A percentile compares a stretch with the other conserved stretches of the same genome.
Evolutionary conservation across 2,329 filamentous ascomycete genomes (phyloP).

Genomic region (Colletotrichum shisoi): DNA sequence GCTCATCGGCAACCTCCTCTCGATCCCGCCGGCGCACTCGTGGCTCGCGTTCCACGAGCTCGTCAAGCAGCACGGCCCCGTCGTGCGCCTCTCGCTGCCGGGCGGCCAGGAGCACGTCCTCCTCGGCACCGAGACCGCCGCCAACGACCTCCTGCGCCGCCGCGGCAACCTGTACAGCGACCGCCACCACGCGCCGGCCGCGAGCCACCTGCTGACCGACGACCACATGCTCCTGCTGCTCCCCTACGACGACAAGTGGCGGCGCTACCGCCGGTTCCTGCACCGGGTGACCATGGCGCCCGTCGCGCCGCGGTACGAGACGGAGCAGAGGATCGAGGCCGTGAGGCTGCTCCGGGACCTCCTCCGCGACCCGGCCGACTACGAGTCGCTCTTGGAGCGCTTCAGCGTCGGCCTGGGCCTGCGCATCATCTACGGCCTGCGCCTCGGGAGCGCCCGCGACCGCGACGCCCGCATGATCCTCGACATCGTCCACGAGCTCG

Average conservation of each 20-base stretch:
- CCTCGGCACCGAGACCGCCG: conserved; percentile 51
- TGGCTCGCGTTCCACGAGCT: conserved; percentile 54
- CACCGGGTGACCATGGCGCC: conserved; percentile 46
- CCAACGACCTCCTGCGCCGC: conserved; percentile 53
- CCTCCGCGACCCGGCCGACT: conserved; percentile 46
- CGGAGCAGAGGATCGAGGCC: conserved; percentile 47
- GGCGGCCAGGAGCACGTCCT: conserved; percentile 51
- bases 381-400: conserved; percentile 51
- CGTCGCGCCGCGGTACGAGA: conserved; percentile 45
- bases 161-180: conserved; percentile 51
- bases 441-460: conserved; percentile 48
- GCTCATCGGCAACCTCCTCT: conserved; percentile 47
- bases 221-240: conserved; percentile 46
- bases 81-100: conserved; percentile 56
- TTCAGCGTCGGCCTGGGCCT: conserved; percentile 54
- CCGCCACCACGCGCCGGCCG: conserved; percentile 49
- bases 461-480: conserved; percentile 45
- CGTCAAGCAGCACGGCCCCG: conserved; percentile 49
- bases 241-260: conserved; percentile 42
- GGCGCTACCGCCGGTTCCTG: conserved; percentile 39
- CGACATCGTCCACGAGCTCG: conserved; percentile 48
- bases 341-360: conserved; percentile 47
- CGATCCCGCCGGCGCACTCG: conserved; percentile 48
- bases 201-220: conserved; percentile 46
- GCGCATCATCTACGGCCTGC: conserved; percentile 51